Conservation (phyloP, 148 eudicot genomes). For the Beta vulgaris region DNA sequence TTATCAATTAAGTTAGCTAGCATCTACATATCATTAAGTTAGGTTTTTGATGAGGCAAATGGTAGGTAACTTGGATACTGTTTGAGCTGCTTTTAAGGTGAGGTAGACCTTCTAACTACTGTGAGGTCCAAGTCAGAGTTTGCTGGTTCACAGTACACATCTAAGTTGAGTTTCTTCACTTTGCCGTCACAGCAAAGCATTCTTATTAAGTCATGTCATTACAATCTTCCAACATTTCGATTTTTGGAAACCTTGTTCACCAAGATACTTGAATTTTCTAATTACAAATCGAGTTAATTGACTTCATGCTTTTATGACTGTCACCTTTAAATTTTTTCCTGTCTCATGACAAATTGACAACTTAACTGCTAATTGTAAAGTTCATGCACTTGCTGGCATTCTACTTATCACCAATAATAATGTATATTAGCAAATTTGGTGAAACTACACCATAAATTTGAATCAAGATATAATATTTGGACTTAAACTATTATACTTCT, state of each 20-base stretch:
- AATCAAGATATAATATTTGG: background rate
- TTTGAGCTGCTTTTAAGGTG: too few species aligned
- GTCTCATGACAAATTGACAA: background rate
- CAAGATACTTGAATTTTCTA: background rate
- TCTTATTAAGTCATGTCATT: background rate
- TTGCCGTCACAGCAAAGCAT: conserved; percentile 12
- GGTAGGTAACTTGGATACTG: background rate
- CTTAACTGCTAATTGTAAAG: background rate
- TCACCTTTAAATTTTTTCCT: too few species aligned
- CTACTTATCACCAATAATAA: background rate
- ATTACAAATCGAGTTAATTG: background rate
- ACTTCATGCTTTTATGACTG: background rate
- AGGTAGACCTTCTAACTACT: conserved; percentile 1
- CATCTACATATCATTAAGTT: too few species aligned
- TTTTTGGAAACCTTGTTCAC: background rate
- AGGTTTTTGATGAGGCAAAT: background rate
- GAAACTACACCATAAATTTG: background rate
- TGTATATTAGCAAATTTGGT: background rate
- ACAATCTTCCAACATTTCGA: background rate
- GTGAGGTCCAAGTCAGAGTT: background rate
- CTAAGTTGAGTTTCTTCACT: conserved; percentile 14
- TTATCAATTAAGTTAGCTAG: too few species aligned
- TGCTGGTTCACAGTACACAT: conserved; percentile 21
- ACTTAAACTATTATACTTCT: too few species aligned
- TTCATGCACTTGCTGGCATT: background rate